A percentile compares a stretch with the other conserved stretches of the same genome.
Evolutionary conservation across 169 alveolate species (phyloP).

Genomic region (Plasmodium vinckei): DNA sequence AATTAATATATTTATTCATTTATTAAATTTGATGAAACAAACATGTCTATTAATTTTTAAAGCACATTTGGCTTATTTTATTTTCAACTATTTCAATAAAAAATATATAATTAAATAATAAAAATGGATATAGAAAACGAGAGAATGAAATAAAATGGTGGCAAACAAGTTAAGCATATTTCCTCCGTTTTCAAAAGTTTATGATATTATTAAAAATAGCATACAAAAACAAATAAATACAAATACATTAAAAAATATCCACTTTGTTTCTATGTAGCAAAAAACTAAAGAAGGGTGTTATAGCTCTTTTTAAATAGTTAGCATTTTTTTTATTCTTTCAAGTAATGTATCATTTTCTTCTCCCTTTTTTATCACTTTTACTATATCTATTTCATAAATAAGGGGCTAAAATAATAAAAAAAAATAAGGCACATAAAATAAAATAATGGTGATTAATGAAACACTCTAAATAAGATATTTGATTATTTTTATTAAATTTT

Average conservation of each 20-base stretch:
- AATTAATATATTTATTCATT: too few relatives aligned
- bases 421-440: neutral
- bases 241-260: neutral
- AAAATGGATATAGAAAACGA: too few relatives aligned
- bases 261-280: neutral
- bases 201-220: too few relatives aligned
- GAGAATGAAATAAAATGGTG: too few relatives aligned
- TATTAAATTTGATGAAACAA: too few relatives aligned
- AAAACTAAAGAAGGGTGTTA: slow-evolving; percentile 40
- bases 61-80: too few relatives aligned
- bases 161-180: too few relatives aligned
- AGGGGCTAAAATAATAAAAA: slow-evolving; percentile 49
- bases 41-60: too few relatives aligned
- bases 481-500: slow-evolving; percentile 23
- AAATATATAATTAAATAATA: too few relatives aligned
- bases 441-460: neutral
- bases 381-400: slow-evolving; percentile 69
- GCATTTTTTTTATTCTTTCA: slow-evolving; percentile 21
- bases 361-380: slow-evolving; percentile 38
- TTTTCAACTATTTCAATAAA: too few relatives aligned
- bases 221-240: neutral
- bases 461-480: neutral
- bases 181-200: too few relatives aligned
- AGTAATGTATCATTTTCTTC: slow-evolving; percentile 11
- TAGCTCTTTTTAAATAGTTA: slow-evolving; percentile 7